Evolutionary conservation across 306 rosid species (phyloP), one percentile per base, ranked within the genome.

Genomic region (Rosa multiflora): DNA sequence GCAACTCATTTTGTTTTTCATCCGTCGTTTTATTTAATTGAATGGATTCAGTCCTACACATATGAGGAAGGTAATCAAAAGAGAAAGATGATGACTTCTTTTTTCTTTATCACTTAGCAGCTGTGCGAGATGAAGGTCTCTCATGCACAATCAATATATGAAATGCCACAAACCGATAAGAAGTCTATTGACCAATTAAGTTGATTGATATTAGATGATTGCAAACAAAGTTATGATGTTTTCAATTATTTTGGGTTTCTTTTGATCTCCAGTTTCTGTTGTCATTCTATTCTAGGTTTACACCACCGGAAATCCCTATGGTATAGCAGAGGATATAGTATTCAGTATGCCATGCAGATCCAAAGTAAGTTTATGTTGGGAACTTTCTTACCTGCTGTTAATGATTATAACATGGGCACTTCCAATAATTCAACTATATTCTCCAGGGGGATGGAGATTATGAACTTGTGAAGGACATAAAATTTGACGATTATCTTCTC

Each of bases 281-380:
- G 52, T 47, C 78, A 61, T 74, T 47, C 51, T 73, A 20, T 83
- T 76, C 70, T 74, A 95, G 98, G 99, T 95, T 75, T 95, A 93
- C 86, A 88, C 93, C 23, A 76, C 13, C 56, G 97, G 99, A 78
- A 96, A 96, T 87, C 97, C 97, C 49, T 96, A 96, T 51, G 99
- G 98, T 70, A 89, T 96, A 79, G 92, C 90, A 58, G 96, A 96
- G 82, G 98, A 78, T 88, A 88, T 95, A 76, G 94, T 95, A 72
- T 95, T 90, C 89, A 95, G 98, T 61, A 90, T 95, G 99, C 99
- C 99, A 15, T 95, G 99, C 74, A 90, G 97, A 89, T 95, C 99
- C 47, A 93, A 88, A 47, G 99, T 91, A 88, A 80, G 90, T 62
- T 72, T 63, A 39, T 39, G 44, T 48, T 35, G 48, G 73, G 62